Evolutionary conservation across 2,329 filamentous ascomycete genomes (phyloP).

Genomic region (Colletotrichum sp.): DNA sequence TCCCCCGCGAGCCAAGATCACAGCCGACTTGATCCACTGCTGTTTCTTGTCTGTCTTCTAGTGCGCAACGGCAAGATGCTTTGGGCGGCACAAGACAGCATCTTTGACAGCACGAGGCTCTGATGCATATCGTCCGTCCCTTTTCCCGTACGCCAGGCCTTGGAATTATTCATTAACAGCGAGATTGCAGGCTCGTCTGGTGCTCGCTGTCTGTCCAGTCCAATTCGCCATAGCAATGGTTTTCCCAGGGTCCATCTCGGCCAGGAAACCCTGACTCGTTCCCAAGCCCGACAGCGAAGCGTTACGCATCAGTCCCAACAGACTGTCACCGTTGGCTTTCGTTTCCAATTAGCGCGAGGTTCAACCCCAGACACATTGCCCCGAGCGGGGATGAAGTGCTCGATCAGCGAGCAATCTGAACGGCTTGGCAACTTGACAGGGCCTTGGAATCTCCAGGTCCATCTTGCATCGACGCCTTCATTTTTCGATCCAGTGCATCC

Average conservation of each 20-base stretch:
- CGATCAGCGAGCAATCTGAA: not conserved
- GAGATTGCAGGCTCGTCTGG: not conserved
- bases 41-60: not conserved
- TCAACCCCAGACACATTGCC: not conserved
- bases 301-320: not conserved
- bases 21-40: not conserved
- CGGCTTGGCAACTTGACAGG: not conserved
- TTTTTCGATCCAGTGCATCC: not conserved
- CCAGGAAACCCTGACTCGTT: not conserved
- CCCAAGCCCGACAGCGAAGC: not conserved
- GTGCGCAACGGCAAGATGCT: not conserved
- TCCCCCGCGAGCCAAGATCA: not conserved
- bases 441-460: not conserved
- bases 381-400: not conserved
- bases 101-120: not conserved
- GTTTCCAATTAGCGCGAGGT: not conserved
- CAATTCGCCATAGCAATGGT: not conserved
- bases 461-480: not conserved
- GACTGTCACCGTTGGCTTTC: not conserved
- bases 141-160: not conserved
- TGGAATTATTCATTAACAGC: not conserved
- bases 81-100: not conserved
- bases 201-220: not conserved
- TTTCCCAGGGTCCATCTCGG: not conserved
- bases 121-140: not conserved